Percentiles rank a stretch among this genome's conserved stretches.
Evolutionary conservation across 306 rosid species (phyloP).

Genomic region (Casuarina cunninghamiana): DNA sequence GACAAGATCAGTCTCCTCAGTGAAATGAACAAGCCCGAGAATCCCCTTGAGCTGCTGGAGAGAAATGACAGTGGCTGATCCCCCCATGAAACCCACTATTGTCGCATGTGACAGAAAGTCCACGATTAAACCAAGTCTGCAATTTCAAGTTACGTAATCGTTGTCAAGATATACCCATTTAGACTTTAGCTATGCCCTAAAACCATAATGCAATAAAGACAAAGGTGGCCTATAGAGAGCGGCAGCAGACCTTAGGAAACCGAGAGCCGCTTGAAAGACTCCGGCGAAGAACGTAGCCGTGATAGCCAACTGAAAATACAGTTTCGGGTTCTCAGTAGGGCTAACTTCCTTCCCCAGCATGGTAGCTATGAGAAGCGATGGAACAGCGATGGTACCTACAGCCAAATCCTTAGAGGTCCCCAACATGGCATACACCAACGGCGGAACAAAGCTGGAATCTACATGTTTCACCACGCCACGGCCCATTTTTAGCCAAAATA

Average conservation of each 20-base stretch:
- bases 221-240: no score
- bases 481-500: no score
- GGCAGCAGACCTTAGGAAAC: conserved; percentile 58
- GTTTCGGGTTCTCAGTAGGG: conserved; percentile 53
- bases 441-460: conserved; percentile 70
- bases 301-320: conserved; percentile 84
- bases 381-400: conserved; percentile 57
- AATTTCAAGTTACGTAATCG: not conserved
- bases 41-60: conserved; percentile 85
- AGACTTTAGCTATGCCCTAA: not conserved
- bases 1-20: conserved; percentile 61
- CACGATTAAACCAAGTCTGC: conserved; percentile 87
- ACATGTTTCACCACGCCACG: not conserved
- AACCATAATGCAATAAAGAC: not conserved
- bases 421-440: conserved; percentile 57
- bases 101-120: conserved; percentile 96
- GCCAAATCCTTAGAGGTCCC: conserved; percentile 62
- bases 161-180: not conserved
- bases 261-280: conserved; percentile 72
- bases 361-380: conserved; percentile 46
- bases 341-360: conserved; percentile 50
- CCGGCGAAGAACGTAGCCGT: conserved; percentile 91
- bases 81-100: conserved; percentile 95
- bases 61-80: conserved; percentile 90
- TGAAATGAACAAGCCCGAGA: conserved; percentile 76